Evolutionary conservation across 78 protist species (phyloP), one percentile per base, ranked within the genome.

Genomic region (Cyanophora paradoxa): DNA sequence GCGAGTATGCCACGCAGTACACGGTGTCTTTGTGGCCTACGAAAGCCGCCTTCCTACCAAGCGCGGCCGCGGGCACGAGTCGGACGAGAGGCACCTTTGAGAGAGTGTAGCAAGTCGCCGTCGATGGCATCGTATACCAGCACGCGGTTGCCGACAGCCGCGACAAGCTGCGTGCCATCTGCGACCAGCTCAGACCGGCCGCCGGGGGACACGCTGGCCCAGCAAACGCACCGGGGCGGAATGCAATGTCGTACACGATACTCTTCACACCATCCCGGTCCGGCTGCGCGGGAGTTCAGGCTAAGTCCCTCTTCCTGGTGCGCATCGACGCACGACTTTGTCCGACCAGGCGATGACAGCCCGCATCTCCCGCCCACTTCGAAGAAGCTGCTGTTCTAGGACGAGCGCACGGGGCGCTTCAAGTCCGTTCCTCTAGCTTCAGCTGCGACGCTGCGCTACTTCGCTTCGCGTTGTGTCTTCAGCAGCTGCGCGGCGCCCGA

Each of bases 1-100:
- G 48, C 10, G 87, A 8, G 63, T 89, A 89, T 4, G 79, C 46
- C 8, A 89, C 85, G 26, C 74, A 46, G 65, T 79, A 79, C n/a
- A 89, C 79, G 17, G 69, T 40, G 65, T 79, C 86, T 64, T 83
- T 79, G 82, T 88, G 92, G 17, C 80, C 58, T 70, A 8, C 5
- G 6, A n/a, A 11, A 11, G 37, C 17, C 16, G 11, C 6, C 14
- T 7, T n/a, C 17, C 4, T 34, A 11, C 19, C 33, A 11, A 14
- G 39, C 19, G 11, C 33, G 7, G 39, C 30, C 17, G 54, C 28
- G 17, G 36, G 10, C 16, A n/a, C n/a, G n/a, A n/a, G n/a, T n/a
- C n/a, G n/a, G n/a, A n/a, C n/a, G n/a, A n/a, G n/a, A n/a, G n/a
- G n/a, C n/a, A n/a, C 73, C 75, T 26, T 74, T 75, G 52, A 75